Conservation (phyloP, 805 yeast species). For the Candida piceae region DNA sequence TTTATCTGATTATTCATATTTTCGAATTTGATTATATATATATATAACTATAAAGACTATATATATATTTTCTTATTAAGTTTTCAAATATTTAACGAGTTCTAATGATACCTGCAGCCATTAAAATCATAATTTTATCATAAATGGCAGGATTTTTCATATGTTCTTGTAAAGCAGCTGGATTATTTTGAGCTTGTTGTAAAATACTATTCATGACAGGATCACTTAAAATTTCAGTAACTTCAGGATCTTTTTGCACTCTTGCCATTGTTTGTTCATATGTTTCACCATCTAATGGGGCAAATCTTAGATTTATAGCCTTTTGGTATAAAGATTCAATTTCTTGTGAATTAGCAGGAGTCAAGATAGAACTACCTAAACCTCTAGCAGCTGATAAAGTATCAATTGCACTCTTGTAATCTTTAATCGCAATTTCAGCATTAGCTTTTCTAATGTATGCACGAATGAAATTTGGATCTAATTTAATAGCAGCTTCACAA, state of each 20-base stretch:
- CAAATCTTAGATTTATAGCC: conserved; percentile 77
- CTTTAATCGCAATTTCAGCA: conserved; percentile 87
- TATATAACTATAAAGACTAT: no score
- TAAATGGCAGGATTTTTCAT: conserved; percentile 94
- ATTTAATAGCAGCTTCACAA: conserved; percentile 82
- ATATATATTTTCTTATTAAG: no score
- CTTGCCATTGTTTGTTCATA: conserved; percentile 92
- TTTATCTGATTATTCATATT: no score
- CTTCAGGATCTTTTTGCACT: conserved; percentile 90
- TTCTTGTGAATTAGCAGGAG: conserved; percentile 56
- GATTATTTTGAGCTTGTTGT: conserved; percentile 90
- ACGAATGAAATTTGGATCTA: conserved; percentile 85
- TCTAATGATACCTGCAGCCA: conserved; percentile 96
- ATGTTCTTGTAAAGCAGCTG: conserved; percentile 95
- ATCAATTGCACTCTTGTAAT: conserved; percentile 74
- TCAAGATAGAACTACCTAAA: conserved; percentile 59
- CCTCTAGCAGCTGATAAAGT: conserved; percentile 76
- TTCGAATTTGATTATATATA: no score
- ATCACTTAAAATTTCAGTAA: conserved; percentile 80
- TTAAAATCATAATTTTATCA: conserved; percentile 79
- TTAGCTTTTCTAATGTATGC: conserved; percentile 97
- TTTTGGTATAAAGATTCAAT: conserved; percentile 77
- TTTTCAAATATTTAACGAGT: conserved; percentile 65
- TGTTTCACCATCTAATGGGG: conserved; percentile 80
- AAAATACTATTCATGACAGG: conserved; percentile 95